Evolutionary conservation across 495 filamentous ascomycete genomes (phyloP).

Genomic region (Neurospora africana): DNA sequence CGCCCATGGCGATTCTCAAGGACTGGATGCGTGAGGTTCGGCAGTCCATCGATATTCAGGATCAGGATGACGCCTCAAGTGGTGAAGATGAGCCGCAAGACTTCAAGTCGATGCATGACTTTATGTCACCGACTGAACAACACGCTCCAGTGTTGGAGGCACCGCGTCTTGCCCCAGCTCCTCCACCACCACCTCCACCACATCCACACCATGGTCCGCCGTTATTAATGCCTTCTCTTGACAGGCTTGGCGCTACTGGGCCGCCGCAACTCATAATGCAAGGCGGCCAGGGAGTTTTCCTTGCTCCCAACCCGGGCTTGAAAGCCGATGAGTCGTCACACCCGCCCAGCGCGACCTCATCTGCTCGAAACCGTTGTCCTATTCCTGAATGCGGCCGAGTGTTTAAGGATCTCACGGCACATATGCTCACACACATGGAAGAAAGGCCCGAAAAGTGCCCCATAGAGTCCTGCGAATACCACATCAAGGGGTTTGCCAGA

Average conservation of each 20-base stretch:
- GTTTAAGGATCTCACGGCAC: slow-evolving; percentile 92
- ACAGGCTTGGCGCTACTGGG: slow-evolving; percentile 8
- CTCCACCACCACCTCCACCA: slow-evolving; percentile 41
- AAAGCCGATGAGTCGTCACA: slow-evolving; percentile 52
- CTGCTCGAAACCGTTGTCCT: slow-evolving; percentile 55
- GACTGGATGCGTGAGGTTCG: slow-evolving; percentile 74
- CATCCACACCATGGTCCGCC: slow-evolving; percentile 22
- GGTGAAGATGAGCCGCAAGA: slow-evolving; percentile 36
- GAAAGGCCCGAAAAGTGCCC: slow-evolving; percentile 96
- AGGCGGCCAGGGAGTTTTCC: slow-evolving; percentile 12
- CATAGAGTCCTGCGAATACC: slow-evolving; percentile 88
- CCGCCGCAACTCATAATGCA: slow-evolving; percentile 18
- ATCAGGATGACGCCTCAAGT: slow-evolving; percentile 36
- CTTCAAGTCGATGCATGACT: slow-evolving; percentile 30
- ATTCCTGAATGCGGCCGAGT: slow-evolving; percentile 75
- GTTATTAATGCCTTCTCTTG: slow-evolving; percentile 18
- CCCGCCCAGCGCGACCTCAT: slow-evolving; percentile 18
- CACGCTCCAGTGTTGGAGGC: slow-evolving; percentile 31
- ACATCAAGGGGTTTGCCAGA: slow-evolving; percentile 87
- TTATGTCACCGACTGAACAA: slow-evolving; percentile 24
- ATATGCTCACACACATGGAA: slow-evolving; percentile 91
- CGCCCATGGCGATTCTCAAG: slow-evolving; percentile 75
- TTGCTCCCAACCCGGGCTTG: slow-evolving; percentile 32
- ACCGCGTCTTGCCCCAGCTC: slow-evolving; percentile 33
- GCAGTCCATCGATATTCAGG: slow-evolving; percentile 37